These are phyloP conservation scores for Tolypocladium paradoxum DNA, from an alignment of 2,329 filamentous ascomycete species.

Conservation along the genomic window DNA sequence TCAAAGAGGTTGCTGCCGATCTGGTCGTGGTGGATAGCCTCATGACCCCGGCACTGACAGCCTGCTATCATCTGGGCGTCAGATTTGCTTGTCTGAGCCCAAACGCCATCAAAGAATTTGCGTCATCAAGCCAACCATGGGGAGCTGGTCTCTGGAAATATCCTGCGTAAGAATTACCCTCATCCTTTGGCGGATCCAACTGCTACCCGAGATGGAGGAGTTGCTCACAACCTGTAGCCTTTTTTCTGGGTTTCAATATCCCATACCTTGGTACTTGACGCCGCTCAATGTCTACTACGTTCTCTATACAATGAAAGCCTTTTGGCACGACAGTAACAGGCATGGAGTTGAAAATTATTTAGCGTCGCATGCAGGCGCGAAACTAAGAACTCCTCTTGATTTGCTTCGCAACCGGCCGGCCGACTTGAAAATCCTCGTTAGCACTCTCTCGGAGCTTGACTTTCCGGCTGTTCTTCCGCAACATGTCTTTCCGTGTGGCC, in stretches of 20 bases:
- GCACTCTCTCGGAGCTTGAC: conserved; percentile 21
- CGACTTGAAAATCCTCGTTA: conserved; percentile 14
- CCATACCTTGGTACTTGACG: conserved; percentile 31
- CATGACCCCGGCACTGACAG: conserved; percentile 31
- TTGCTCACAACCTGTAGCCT: no score
- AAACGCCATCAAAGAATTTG: conserved; percentile 31
- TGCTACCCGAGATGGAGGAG: no score
- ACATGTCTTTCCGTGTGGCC: conserved; percentile 33
- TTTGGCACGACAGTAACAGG: conserved; percentile 9
- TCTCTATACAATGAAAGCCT: conserved; percentile 13
- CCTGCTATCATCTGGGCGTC: conserved; percentile 22
- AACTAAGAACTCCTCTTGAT: conserved; percentile 11
- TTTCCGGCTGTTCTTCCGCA: conserved; percentile 27
- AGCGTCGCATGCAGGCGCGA: conserved; percentile 4
- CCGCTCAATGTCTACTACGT: conserved; percentile 29
- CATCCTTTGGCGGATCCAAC: no score
- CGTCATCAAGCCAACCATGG: conserved; percentile 25
- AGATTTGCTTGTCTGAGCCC: conserved; percentile 30
- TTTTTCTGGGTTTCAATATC: conserved; percentile 32
- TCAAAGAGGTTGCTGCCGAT: conserved; percentile 25
- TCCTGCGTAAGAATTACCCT: conserved; percentile 26
- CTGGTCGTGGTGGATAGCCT: conserved; percentile 31
- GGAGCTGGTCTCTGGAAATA: conserved; percentile 23
- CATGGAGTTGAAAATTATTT: conserved; percentile 7
- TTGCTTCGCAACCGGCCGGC: conserved; percentile 8